Evolutionary conservation across 768 basidiomycete species (phyloP).

Genomic region (Tricholoma flavovirens): DNA sequence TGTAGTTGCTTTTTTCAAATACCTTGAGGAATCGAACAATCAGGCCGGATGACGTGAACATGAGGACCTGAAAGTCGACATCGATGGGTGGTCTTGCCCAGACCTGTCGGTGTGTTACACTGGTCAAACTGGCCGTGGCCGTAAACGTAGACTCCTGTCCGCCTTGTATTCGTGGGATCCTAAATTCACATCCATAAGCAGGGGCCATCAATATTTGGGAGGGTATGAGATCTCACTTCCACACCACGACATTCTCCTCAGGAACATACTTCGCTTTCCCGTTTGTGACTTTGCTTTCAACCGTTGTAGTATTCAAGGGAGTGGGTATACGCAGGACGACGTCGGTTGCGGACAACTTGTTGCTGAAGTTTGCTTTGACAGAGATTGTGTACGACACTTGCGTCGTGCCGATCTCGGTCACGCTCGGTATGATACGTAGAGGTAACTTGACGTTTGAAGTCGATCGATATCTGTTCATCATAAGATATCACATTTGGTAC

Average conservation of each 20-base stretch:
- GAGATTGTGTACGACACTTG: constrained; percentile 89
- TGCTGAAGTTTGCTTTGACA: constrained; percentile 83
- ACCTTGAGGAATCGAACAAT: constrained; percentile 97
- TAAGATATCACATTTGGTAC: not conserved
- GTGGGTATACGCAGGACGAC: constrained; percentile 94
- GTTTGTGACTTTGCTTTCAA: constrained; percentile 84
- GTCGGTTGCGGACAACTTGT: constrained; percentile 89
- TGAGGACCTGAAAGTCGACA: constrained; percentile 97
- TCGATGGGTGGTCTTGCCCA: constrained; percentile 99
- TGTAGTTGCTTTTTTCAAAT: constrained; percentile 93
- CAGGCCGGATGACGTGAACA: constrained; percentile 96
- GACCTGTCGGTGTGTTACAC: constrained; percentile 87
- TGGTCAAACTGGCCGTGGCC: constrained; percentile 77
- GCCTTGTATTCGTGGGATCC: constrained; percentile 89
- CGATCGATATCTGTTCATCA: constrained; percentile 72
- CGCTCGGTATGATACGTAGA: constrained; percentile 80
- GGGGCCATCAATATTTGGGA: not conserved
- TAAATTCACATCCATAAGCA: constrained; percentile 25
- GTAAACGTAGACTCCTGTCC: constrained; percentile 85
- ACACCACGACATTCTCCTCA: constrained; percentile 91
- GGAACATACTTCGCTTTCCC: constrained; percentile 99
- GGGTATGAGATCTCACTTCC: constrained; percentile 71
- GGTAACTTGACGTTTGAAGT: constrained; percentile 97
- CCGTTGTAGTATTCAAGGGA: constrained; percentile 87
- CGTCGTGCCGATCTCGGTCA: constrained; percentile 88